These are phyloP conservation scores for Amanita subjunquillea DNA, from an alignment of 768 basidiomycete species.

Conservation along the genomic window DNA sequence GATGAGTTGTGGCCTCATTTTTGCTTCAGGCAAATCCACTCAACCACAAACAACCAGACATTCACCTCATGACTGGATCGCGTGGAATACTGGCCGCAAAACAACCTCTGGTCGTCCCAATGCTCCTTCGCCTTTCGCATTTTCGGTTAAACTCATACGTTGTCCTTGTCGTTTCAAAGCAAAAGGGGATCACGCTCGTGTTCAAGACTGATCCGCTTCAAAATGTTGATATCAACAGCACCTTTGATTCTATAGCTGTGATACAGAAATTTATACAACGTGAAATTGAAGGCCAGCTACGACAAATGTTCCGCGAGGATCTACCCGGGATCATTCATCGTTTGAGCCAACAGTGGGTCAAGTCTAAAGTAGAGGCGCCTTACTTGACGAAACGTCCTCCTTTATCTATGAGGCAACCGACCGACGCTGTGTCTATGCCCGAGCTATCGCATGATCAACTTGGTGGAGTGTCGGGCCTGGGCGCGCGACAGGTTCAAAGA, in stretches of 20 bases:
- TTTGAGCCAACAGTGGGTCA: conserved; percentile 93
- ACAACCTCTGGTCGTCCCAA: conserved; percentile 92
- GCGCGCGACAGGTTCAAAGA: conserved; percentile 14
- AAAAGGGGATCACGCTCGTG: conserved; percentile 96
- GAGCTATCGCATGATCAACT: conserved; percentile 20
- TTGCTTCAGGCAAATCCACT: conserved; percentile 77
- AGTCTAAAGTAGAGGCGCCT: conserved; percentile 88
- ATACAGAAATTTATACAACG: conserved; percentile 96
- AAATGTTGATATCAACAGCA: conserved; percentile 94
- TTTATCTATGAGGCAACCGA: conserved; percentile 19
- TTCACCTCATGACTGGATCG: conserved; percentile 76
- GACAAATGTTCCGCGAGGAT: conserved; percentile 98
- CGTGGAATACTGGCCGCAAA: conserved; percentile 89
- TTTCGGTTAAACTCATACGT: conserved; percentile 93
- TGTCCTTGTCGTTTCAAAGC: conserved; percentile 93
- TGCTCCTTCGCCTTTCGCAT: conserved; percentile 94
- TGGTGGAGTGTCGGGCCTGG: conserved; percentile 6
- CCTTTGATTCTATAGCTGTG: conserved; percentile 96
- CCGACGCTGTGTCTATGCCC: conserved; percentile 33
- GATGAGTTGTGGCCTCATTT: conserved; percentile 1
- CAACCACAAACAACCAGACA: conserved; percentile 86
- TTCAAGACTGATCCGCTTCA: conserved; percentile 99
- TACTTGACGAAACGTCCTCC: conserved; percentile 54
- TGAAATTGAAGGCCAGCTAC: conserved; percentile 92
- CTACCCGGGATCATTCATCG: conserved; percentile 94